Conservation (phyloP, 208 protist genomes). For the Trypanosoma theileri region DNA sequence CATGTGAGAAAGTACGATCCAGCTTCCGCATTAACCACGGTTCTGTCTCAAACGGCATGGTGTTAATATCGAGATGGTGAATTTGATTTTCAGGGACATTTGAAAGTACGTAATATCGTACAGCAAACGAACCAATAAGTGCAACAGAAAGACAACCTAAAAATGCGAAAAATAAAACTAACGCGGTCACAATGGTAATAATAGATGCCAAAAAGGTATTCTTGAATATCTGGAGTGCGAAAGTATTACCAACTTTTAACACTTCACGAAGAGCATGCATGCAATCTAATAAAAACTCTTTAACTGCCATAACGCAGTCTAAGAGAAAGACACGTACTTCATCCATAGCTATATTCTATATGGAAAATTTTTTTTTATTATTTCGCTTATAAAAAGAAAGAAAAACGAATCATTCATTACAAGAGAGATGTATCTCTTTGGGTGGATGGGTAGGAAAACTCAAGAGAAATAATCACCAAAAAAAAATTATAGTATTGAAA, state of each 20-base stretch:
- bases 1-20: constrained; percentile 24
- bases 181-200: not conserved
- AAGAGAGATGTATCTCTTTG: too few species aligned
- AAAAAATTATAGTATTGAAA: not conserved
- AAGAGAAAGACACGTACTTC: constrained; percentile 13
- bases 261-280: not conserved
- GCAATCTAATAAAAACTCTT: constrained; percentile 5
- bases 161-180: constrained; percentile 19
- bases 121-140: constrained; percentile 25
- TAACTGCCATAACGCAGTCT: constrained; percentile 6
- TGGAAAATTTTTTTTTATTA: not conserved
- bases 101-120: constrained; percentile 44
- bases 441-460: not conserved
- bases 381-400: not conserved
- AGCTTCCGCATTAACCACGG: constrained; percentile 47
- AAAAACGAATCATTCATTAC: not conserved
- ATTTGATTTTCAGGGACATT: constrained; percentile 49
- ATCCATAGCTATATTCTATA: constrained; percentile 1
- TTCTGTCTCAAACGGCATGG: constrained; percentile 58
- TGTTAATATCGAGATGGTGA: constrained; percentile 56
- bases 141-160: constrained; percentile 35
- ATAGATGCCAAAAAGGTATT: constrained; percentile 11
- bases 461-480: not conserved
- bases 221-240: not conserved
- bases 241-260: not conserved